phyloP scores from a whole-genome alignment of 1,284 basidiomycete species.

The Nidula niveotomentosa region DNA sequence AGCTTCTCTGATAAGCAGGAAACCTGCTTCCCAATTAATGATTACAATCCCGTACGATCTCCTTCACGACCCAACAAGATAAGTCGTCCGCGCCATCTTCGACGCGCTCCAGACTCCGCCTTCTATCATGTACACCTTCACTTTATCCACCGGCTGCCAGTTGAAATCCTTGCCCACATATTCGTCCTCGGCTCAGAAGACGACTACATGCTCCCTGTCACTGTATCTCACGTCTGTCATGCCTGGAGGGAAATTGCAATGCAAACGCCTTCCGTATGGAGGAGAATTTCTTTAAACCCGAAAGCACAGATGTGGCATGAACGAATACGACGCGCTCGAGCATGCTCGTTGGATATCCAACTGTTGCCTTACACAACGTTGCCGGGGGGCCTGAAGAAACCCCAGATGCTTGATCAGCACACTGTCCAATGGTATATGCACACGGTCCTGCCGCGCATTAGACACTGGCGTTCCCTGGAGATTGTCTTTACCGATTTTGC shows the following conservation, averaged over 20 bases:
- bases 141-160: constrained; percentile 54
- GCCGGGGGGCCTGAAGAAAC: constrained; percentile 15
- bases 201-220: constrained; percentile 53
- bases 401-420: constrained; percentile 39
- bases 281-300: constrained; percentile 47
- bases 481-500: constrained; percentile 54
- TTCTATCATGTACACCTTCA: constrained; percentile 26
- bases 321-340: constrained; percentile 54
- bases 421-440: constrained; percentile 61
- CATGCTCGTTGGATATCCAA: constrained; percentile 57
- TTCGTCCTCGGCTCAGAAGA: constrained; percentile 59
- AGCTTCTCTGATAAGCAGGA: constrained; percentile 15
- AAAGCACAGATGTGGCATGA: constrained; percentile 57
- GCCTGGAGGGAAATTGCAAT: constrained; percentile 60
- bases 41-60: constrained; percentile 7
- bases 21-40: constrained; percentile 7
- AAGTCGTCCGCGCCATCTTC: constrained; percentile 30
- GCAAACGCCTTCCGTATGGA: constrained; percentile 59
- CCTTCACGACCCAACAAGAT: constrained; percentile 16
- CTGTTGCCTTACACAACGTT: constrained; percentile 33
- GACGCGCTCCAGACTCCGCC: constrained; percentile 15
- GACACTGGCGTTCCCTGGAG: constrained; percentile 58
- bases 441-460: constrained; percentile 47
- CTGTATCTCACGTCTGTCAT: constrained; percentile 63
- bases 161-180: constrained; percentile 60